phyloP scores from a whole-genome alignment of 2,329 filamentous ascomycete species.

The Didymellaceae sp. region DNA sequence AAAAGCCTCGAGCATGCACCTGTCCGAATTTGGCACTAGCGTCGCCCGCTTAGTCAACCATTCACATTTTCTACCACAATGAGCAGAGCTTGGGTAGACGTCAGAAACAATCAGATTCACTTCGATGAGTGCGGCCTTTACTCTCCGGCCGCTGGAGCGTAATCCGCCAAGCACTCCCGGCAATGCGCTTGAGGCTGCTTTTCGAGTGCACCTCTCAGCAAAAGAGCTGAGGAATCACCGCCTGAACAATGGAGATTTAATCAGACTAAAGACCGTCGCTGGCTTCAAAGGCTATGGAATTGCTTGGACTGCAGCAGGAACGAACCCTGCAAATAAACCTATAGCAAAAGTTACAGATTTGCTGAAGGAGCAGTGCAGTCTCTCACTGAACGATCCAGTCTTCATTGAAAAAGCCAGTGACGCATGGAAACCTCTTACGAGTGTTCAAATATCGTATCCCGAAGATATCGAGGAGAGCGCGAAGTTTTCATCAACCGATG shows the following conservation, averaged over 20 bases:
- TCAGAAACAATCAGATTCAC: background rate
- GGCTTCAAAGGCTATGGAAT: conserved; percentile 62
- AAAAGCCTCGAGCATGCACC: conserved; percentile 29
- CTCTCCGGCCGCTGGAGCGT: conserved; percentile 60
- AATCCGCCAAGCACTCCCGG: conserved; percentile 54
- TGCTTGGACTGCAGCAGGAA: conserved; percentile 64
- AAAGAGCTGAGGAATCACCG: conserved; percentile 63
- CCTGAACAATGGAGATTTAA: conserved; percentile 65
- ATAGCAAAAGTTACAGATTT: conserved; percentile 70
- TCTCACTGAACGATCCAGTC: conserved; percentile 66
- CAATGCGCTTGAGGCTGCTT: conserved; percentile 61
- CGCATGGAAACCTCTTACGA: conserved; percentile 37
- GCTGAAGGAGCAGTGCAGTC: conserved; percentile 73
- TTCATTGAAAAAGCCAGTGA: conserved; percentile 61
- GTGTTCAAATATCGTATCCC: conserved; percentile 33
- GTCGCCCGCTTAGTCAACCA: conserved; percentile 29
- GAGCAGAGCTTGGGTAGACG: background rate
- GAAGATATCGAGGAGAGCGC: conserved; percentile 24
- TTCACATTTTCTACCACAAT: conserved; percentile 20
- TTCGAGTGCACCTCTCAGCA: conserved; percentile 64
- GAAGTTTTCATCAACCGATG: conserved; percentile 34
- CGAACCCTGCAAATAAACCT: conserved; percentile 47
- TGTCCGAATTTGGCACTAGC: conserved; percentile 13
- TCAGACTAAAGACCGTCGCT: conserved; percentile 56
- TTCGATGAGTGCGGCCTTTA: conserved; percentile 50